Evolutionary conservation across 495 filamentous ascomycete genomes (phyloP), one percentile per base, ranked within the genome.

Genomic region (Aspergillus incahuasiensis): DNA sequence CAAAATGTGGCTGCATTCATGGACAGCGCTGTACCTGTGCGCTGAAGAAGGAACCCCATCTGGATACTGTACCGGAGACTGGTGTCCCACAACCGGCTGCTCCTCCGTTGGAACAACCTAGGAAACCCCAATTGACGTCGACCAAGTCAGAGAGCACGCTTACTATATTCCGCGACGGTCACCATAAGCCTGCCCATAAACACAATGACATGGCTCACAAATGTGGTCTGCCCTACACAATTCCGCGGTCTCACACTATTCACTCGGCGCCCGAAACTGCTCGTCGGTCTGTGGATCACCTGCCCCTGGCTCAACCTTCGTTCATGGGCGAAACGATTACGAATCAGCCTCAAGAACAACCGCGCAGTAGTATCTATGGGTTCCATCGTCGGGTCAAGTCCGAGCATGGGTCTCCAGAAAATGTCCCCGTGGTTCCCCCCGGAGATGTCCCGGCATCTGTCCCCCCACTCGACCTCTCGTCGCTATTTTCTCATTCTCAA

Each of bases 1-100:
- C 78, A 58, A 72, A 79, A 65, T 94, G 90, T 73, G 92, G 86
- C 78, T 98, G 94, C 74, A 84, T 82, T 69, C 90, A 96, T 72
- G 94, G 94, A 67, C 85, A 85, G 63, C 89, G 90, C 72, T 98
- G 94, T 77, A 88, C 85, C 58, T 98, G 94, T 75, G 86, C 89
- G 61, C 69, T 91, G 70, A 98, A 96, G 79, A 95, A 92, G 74
- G 94, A 96, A 72, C 79, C 81, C 52, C 77, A 79, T 59, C 81
- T 94, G 58, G 87, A 95, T 67, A 78, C 88, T 49, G 86, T 90
- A 46, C 84, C 85, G 57, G 82, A 72, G 79, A 85, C 65, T 78
- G 79, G 60, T 48, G 67, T 77, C 75, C 61, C 64, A 60, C 68
- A 69, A 58, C 60, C 68, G 57, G 75, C 69, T 50, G 58, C 73